These are phyloP conservation scores for Sanghuangporus baumii DNA, from an alignment of 1,284 basidiomycete species.

Conservation along the genomic window DNA sequence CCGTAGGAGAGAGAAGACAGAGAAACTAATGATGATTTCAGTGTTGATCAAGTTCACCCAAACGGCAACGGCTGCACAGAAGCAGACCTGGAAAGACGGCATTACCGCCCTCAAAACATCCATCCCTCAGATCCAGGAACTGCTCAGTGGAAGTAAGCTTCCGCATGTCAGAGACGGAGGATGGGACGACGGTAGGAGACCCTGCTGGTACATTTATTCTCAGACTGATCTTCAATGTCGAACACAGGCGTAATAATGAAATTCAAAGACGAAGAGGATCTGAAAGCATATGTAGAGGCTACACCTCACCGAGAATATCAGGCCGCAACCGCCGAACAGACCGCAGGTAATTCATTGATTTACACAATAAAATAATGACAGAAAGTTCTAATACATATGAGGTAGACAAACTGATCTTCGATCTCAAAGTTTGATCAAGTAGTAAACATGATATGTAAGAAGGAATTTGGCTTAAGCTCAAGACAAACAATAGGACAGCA, in stretches of 20 bases:
- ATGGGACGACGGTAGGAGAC: constrained; percentile 15
- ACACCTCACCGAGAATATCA: constrained; percentile 15
- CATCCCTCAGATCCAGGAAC: constrained; percentile 16
- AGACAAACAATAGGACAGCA: neutral
- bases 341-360: constrained; percentile 5
- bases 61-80: constrained; percentile 10
- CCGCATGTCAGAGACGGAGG: constrained; percentile 17
- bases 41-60: constrained; percentile 17
- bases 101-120: constrained; percentile 8
- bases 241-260: constrained; percentile 16
- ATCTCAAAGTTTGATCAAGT: constrained; percentile 9
- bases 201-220: neutral
- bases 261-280: constrained; percentile 16
- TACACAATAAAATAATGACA: neutral
- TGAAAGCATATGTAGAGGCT: constrained; percentile 9
- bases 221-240: neutral
- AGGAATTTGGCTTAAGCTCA: neutral
- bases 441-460: neutral
- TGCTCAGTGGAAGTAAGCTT: constrained; percentile 14
- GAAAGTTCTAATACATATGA: neutral
- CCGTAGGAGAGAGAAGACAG: neutral
- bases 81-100: constrained; percentile 12
- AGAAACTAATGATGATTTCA: neutral
- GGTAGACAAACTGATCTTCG: constrained; percentile 17
- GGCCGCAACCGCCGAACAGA: constrained; percentile 15